phyloP scores from a whole-genome alignment of 2,329 filamentous ascomycete species.

The Triangularia setosa region DNA sequence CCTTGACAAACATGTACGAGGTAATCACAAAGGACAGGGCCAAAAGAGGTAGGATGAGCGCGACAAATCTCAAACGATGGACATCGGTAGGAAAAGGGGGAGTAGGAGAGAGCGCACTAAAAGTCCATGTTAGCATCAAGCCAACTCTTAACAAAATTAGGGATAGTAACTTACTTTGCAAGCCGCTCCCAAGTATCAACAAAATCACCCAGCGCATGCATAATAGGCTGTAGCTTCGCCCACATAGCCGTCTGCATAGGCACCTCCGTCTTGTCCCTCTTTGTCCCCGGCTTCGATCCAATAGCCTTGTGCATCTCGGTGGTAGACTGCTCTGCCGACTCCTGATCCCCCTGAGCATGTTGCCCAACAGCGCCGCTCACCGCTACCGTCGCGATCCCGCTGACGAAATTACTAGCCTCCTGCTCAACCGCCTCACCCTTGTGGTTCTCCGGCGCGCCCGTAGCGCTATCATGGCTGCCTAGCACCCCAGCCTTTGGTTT shows the following conservation, averaged over 20 bases:
- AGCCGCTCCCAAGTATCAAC: constrained; percentile 51
- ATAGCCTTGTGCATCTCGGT: constrained; percentile 35
- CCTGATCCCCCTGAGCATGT: constrained; percentile 63
- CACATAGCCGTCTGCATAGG: constrained; percentile 75
- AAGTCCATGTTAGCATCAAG: not conserved
- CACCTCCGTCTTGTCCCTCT: constrained; percentile 73
- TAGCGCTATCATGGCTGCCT: constrained; percentile 71
- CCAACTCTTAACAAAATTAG: not conserved
- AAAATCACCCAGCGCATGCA: constrained; percentile 52
- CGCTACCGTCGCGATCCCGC: constrained; percentile 66
- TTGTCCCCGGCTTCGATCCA: constrained; percentile 45
- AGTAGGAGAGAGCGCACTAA: constrained; percentile 58
- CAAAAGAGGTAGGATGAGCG: constrained; percentile 49
- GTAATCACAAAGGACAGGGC: constrained; percentile 50
- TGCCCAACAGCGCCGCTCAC: constrained; percentile 74
- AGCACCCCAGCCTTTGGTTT: constrained; percentile 73
- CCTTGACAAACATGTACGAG: constrained; percentile 61
- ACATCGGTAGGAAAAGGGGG: constrained; percentile 54
- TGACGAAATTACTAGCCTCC: constrained; percentile 77
- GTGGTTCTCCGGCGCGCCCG: constrained; percentile 77
- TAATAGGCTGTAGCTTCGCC: constrained; percentile 69
- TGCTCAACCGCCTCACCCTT: constrained; percentile 80
- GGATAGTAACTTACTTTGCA: constrained; percentile 35
- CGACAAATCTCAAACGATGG: constrained; percentile 53
- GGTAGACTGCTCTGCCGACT: constrained; percentile 39